Evolutionary conservation across 2,329 filamentous ascomycete species (phyloP).

Genomic region (Calonectria ilicicola): DNA sequence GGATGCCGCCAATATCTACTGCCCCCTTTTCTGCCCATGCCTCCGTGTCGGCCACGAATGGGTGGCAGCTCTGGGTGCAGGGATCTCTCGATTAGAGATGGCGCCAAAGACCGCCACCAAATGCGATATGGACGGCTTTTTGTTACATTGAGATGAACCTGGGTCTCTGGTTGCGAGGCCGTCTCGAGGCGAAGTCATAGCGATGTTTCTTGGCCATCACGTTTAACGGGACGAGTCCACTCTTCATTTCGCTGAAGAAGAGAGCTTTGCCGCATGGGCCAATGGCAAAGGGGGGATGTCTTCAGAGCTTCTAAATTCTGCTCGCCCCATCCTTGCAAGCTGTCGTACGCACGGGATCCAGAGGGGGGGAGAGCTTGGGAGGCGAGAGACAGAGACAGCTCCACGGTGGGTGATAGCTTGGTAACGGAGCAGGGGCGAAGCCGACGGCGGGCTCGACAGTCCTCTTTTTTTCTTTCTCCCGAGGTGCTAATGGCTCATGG

Average conservation of each 20-base stretch:
- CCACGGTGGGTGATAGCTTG: slow-evolving; percentile 2
- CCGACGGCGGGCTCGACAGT: slow-evolving; percentile 1
- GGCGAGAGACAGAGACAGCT: background rate
- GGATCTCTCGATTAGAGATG: slow-evolving; percentile 28
- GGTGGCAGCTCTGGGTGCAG: background rate
- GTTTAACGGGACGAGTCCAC: slow-evolving; percentile 31
- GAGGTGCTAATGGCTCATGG: slow-evolving; percentile 11
- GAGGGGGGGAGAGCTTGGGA: background rate
- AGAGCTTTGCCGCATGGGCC: slow-evolving; percentile 23
- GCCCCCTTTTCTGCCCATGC: slow-evolving; percentile 13
- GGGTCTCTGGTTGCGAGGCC: background rate
- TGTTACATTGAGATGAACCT: slow-evolving; percentile 18
- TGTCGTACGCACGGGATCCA: slow-evolving; percentile 12
- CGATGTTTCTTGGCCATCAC: slow-evolving; percentile 3
- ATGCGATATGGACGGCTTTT: background rate
- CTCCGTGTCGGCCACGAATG: background rate
- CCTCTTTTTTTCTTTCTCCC: background rate
- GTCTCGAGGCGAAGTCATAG: slow-evolving; percentile 8
- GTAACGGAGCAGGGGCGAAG: background rate
- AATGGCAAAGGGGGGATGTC: slow-evolving; percentile 34
- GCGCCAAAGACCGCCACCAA: slow-evolving; percentile 27
- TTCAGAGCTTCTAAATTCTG: slow-evolving; percentile 24
- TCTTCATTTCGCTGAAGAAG: slow-evolving; percentile 38
- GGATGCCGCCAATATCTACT: background rate
- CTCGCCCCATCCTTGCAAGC: background rate